These are phyloP conservation scores for Candida manassasensis DNA, from an alignment of 805 yeast species.

Conservation along the genomic window DNA sequence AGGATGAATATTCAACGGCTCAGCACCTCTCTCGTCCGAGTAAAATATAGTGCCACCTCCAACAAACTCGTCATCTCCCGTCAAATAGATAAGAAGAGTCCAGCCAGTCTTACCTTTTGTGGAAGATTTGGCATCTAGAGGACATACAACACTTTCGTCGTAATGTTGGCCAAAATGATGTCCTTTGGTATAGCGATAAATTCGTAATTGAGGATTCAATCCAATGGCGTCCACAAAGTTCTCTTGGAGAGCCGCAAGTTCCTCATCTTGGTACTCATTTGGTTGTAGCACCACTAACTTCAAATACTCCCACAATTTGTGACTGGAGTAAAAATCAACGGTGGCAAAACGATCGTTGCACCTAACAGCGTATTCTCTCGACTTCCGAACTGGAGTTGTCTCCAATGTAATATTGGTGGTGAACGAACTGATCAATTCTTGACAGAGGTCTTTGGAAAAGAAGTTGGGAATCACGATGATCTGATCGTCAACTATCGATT, in stretches of 20 bases:
- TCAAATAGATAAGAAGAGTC: slow-evolving; percentile 55
- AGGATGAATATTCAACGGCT: slow-evolving; percentile 41
- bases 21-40: slow-evolving; percentile 18
- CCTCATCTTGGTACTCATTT: slow-evolving; percentile 25
- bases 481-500: slow-evolving; percentile 28
- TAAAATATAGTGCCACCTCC: slow-evolving; percentile 63
- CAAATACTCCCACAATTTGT: slow-evolving; percentile 42
- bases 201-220: slow-evolving; percentile 50
- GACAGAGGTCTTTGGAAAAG: slow-evolving; percentile 32
- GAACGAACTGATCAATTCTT: slow-evolving; percentile 34
- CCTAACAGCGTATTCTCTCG: slow-evolving; percentile 53
- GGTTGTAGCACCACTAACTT: slow-evolving; percentile 22
- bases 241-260: slow-evolving; percentile 13
- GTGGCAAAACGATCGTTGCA: slow-evolving; percentile 48
- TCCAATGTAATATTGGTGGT: slow-evolving; percentile 24
- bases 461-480: slow-evolving; percentile 38
- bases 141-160: slow-evolving; percentile 48
- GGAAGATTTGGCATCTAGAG: slow-evolving; percentile 17
- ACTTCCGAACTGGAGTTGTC: slow-evolving; percentile 46
- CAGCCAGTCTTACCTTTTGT: slow-evolving; percentile 44
- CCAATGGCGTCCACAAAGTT: slow-evolving; percentile 41
- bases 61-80: slow-evolving; percentile 49
- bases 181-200: slow-evolving; percentile 52
- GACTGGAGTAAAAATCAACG: slow-evolving; percentile 34
- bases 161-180: slow-evolving; percentile 60